Evolutionary conservation across 441 rosid species (phyloP).

Genomic region (Capsella rubella): DNA sequence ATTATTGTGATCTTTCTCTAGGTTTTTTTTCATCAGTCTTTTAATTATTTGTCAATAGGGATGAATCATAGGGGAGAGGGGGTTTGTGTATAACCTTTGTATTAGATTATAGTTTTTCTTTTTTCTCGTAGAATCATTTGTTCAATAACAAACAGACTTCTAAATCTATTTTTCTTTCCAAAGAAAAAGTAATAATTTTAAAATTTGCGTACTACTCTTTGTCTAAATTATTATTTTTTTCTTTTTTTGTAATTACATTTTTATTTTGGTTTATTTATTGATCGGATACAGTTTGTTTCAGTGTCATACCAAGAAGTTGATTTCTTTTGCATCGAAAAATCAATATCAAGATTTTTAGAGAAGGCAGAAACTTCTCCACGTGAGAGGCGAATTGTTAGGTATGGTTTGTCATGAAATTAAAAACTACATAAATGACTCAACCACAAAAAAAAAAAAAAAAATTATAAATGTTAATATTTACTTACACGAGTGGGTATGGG

Average conservation of each 20-base stretch:
- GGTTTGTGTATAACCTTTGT: conserved; percentile 47
- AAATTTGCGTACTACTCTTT: conserved; percentile 17
- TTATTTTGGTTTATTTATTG: conserved; percentile 13
- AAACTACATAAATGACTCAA: background rate
- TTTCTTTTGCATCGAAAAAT: too few species aligned
- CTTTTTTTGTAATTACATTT: background rate
- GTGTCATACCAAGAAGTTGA: too few species aligned
- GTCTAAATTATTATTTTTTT: background rate
- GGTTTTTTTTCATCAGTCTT: conserved; percentile 23
- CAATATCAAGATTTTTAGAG: too few species aligned
- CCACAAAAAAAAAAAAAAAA: background rate
- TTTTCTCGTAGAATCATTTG: conserved; percentile 30
- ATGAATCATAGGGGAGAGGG: conserved; percentile 37
- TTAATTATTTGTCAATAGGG: conserved; percentile 44
- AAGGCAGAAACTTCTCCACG: too few species aligned
- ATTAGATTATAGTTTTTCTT: conserved; percentile 40
- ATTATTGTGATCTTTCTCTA: conserved; percentile 35
- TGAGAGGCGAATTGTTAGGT: too few species aligned
- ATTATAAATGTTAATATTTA: too few species aligned
- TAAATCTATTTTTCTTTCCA: conserved; percentile 5
- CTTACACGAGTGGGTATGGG: background rate
- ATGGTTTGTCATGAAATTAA: background rate
- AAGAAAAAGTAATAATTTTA: background rate
- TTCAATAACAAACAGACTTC: conserved; percentile 35
- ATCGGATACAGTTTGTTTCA: background rate